Conservation (phyloP, 805 yeast genomes). For the Saturnispora ahearnii region DNA sequence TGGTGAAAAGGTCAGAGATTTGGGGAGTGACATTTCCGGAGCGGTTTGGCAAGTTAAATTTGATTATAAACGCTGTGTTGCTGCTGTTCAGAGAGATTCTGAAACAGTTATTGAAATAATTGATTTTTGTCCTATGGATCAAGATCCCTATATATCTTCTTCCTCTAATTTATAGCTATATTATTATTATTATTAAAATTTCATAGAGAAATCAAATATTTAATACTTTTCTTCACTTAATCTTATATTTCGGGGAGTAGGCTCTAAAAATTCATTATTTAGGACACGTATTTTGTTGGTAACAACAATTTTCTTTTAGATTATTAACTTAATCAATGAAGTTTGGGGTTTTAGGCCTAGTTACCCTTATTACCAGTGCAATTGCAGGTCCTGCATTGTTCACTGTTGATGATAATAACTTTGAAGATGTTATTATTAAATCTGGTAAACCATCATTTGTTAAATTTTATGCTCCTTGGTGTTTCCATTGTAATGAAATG, state of each 20-base stretch:
- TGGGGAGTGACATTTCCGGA: constrained; percentile 67
- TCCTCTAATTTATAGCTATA: not conserved
- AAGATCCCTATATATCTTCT: constrained; percentile 6
- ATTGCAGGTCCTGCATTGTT: not conserved
- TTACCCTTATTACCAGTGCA: not conserved
- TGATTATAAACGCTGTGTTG: constrained; percentile 75
- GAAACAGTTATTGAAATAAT: constrained; percentile 74
- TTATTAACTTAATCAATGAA: not conserved
- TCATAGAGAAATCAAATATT: not conserved
- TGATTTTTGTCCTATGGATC: constrained; percentile 50
- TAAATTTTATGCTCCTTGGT: constrained; percentile 70
- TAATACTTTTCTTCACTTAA: not conserved
- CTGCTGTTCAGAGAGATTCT: constrained; percentile 70
- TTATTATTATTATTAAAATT: not conserved
- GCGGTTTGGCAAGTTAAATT: constrained; percentile 93
- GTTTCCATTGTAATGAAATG: constrained; percentile 55
- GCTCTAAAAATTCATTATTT: not conserved
- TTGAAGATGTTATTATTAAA: constrained; percentile 46
- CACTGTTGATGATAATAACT: constrained; percentile 37
- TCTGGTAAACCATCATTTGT: constrained; percentile 67
- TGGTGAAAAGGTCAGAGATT: constrained; percentile 66
- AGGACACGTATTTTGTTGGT: not conserved
- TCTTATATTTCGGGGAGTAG: not conserved
- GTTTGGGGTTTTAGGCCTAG: not conserved
- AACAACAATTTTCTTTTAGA: not conserved